Evolutionary conservation across 2,329 filamentous ascomycete genomes (phyloP).

Genomic region (Phaeophleospora eucalypticola): DNA sequence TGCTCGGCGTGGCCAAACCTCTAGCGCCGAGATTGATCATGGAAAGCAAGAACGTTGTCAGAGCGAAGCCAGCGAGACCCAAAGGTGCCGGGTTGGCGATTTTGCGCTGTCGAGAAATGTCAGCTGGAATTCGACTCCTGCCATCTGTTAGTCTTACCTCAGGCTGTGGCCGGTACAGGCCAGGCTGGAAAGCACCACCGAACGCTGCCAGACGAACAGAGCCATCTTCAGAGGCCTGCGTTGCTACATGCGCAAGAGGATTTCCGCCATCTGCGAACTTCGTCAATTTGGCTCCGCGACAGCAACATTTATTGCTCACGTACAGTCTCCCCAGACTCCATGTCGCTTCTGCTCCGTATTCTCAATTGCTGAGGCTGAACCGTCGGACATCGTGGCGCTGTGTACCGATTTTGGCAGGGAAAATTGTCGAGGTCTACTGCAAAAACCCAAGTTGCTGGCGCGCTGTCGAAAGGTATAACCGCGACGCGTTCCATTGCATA

Average conservation of each 20-base stretch:
- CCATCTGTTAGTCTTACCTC: background rate
- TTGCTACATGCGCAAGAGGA: slow-evolving; percentile 4
- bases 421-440: no score
- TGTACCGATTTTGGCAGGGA: no score
- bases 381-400: background rate
- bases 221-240: slow-evolving; percentile 2
- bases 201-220: slow-evolving; percentile 2
- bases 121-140: background rate
- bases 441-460: no score
- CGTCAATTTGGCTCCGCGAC: background rate
- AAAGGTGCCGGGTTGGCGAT: slow-evolving; percentile 1
- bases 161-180: slow-evolving; percentile 7
- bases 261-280: slow-evolving; percentile 5
- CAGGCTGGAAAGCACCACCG: slow-evolving; percentile 7
- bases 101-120: background rate
- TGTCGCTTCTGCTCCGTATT: background rate
- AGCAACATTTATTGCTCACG: background rate
- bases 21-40: slow-evolving; percentile 5
- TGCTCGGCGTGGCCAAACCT: slow-evolving; percentile 1
- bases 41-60: slow-evolving; percentile 7
- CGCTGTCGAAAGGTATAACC: no score
- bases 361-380: background rate
- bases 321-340: background rate
- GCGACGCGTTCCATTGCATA: no score
- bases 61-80: slow-evolving; percentile 6